Evolutionary conservation across 2,329 filamentous ascomycete genomes (phyloP).

Genomic region (Penicillium freii): DNA sequence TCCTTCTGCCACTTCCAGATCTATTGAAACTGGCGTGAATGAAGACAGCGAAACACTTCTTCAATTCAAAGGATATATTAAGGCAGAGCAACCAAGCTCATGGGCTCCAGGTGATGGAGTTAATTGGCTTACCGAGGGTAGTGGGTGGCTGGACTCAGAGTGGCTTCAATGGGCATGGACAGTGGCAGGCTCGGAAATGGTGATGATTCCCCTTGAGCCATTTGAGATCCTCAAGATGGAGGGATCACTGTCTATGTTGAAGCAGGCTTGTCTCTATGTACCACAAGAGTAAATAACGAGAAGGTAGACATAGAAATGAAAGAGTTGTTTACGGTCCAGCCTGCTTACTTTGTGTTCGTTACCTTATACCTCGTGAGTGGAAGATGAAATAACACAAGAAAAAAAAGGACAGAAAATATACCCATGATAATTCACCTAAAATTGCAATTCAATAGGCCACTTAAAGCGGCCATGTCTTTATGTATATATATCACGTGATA

Average conservation of each 20-base stretch:
- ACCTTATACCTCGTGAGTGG: neutral
- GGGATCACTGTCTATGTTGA: constrained; percentile 28
- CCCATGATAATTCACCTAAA: neutral
- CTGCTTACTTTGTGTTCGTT: neutral
- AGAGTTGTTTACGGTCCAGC: neutral
- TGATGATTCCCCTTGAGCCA: constrained; percentile 37
- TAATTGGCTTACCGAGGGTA: constrained; percentile 21
- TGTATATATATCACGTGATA: neutral
- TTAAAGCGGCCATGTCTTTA: neutral
- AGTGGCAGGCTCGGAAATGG: constrained; percentile 41
- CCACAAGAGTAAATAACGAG: constrained; percentile 25
- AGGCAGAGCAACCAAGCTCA: constrained; percentile 10
- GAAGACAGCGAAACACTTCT: constrained; percentile 20
- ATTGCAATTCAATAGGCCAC: neutral
- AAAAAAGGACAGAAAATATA: neutral
- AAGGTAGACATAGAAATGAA: neutral
- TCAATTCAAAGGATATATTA: constrained; percentile 1
- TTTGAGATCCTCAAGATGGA: constrained; percentile 29
- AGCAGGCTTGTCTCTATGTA: constrained; percentile 39
- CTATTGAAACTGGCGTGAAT: constrained; percentile 25
- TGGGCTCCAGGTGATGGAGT: constrained; percentile 14
- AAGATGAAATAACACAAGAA: neutral
- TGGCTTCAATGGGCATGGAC: constrained; percentile 47
- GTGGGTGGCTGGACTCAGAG: constrained; percentile 39
- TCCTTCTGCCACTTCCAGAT: constrained; percentile 32